These are phyloP conservation scores for Allium cepa DNA, from an alignment of 106 monocot species.

Conservation along the genomic window DNA sequence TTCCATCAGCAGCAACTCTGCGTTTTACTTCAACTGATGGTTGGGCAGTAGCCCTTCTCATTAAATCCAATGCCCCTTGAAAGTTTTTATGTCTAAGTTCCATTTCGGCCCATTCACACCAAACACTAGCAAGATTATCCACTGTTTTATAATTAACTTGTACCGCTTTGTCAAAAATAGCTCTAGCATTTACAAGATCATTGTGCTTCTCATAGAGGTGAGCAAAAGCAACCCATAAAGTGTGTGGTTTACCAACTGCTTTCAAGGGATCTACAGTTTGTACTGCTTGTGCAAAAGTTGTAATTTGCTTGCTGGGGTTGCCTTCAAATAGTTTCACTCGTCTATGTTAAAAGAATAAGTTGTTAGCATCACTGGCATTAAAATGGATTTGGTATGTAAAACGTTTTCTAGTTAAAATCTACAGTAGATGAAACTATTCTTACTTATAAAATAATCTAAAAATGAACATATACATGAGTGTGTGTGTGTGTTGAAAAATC, in stretches of 20 bases:
- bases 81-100: slow-evolving; percentile 91
- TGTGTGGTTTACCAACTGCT: slow-evolving; percentile 96
- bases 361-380: no score
- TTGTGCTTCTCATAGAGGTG: slow-evolving; percentile 85
- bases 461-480: no score
- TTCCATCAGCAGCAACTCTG: slow-evolving; percentile 95
- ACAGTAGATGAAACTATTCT: no score
- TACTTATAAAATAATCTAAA: no score
- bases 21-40: slow-evolving; percentile 94
- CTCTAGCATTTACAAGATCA: slow-evolving; percentile 78
- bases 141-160: slow-evolving; percentile 81
- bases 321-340: slow-evolving; percentile 90
- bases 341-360: slow-evolving; percentile 23
- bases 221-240: slow-evolving; percentile 91
- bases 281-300: slow-evolving; percentile 87
- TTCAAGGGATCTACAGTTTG: slow-evolving; percentile 94
- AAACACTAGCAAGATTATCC: slow-evolving; percentile 83
- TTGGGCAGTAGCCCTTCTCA: slow-evolving; percentile 76
- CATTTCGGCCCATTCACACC: slow-evolving; percentile 99
- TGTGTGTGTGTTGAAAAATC: no score
- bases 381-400: no score
- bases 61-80: slow-evolving; percentile 71
- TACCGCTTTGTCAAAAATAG: slow-evolving; percentile 87
- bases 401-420: no score
- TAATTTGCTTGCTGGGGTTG: slow-evolving; percentile 77